Conservation (phyloP, 1,139 yeast species). For the Torulaspora pretoriensis region DNA sequence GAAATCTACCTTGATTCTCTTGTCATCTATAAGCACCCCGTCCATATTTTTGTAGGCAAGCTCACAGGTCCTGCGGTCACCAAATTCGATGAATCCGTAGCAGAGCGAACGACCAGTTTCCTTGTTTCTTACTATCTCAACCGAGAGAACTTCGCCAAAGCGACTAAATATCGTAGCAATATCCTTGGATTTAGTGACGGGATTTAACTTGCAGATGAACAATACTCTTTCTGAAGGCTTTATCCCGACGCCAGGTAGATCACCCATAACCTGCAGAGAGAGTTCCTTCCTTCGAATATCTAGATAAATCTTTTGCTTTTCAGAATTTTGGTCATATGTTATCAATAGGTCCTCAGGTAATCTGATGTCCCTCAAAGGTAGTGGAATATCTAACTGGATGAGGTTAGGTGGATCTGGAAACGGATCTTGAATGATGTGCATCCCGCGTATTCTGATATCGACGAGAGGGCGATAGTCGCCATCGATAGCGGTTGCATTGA, state of each 20-base stretch:
- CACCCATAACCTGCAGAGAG: slow-evolving; percentile 61
- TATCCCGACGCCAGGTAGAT: slow-evolving; percentile 54
- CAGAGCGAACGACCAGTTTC: slow-evolving; percentile 49
- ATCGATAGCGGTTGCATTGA: slow-evolving; percentile 44
- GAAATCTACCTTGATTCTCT: slow-evolving; percentile 62
- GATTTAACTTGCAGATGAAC: slow-evolving; percentile 61
- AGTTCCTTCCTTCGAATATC: slow-evolving; percentile 52
- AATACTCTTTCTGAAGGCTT: slow-evolving; percentile 59
- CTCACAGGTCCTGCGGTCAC: slow-evolving; percentile 48
- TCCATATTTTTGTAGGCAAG: slow-evolving; percentile 57
- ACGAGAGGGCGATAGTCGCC: slow-evolving; percentile 41
- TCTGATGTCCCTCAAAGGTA: slow-evolving; percentile 17
- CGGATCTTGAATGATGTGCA: slow-evolving; percentile 53
- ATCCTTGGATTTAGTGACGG: slow-evolving; percentile 54
- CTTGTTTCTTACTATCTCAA: slow-evolving; percentile 49
- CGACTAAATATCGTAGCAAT: slow-evolving; percentile 52
- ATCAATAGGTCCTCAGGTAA: slow-evolving; percentile 23
- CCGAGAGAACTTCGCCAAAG: slow-evolving; percentile 51
- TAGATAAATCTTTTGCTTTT: slow-evolving; percentile 29
- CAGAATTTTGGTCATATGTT: slow-evolving; percentile 11
- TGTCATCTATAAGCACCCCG: slow-evolving; percentile 59
- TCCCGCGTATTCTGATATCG: slow-evolving; percentile 52
- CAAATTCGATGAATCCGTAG: slow-evolving; percentile 62
- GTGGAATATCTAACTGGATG: slow-evolving; percentile 16
- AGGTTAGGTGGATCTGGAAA: slow-evolving; percentile 42